phyloP scores from a whole-genome alignment of 805 yeast species.

The Candida tallmaniae region DNA sequence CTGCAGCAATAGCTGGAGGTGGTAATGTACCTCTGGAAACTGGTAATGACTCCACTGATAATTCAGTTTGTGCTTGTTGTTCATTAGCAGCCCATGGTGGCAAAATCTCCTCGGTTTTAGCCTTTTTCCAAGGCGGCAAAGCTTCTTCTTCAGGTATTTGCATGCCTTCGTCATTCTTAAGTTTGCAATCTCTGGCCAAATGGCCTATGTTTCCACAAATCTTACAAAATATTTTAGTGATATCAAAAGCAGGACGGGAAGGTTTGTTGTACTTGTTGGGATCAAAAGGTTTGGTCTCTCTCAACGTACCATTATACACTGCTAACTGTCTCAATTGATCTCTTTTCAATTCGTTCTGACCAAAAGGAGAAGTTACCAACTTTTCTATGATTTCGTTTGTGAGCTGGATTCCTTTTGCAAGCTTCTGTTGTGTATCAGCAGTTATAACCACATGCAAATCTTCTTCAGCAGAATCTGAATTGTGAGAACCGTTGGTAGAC shows the following conservation, averaged over 20 bases:
- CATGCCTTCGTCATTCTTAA: slow-evolving; percentile 25
- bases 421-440: slow-evolving; percentile 74
- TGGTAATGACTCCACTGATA: slow-evolving; percentile 13
- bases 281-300: slow-evolving; percentile 65
- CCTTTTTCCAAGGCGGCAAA: slow-evolving; percentile 25
- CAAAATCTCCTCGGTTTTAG: slow-evolving; percentile 15
- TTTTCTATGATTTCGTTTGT: slow-evolving; percentile 74
- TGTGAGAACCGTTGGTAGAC: slow-evolving; percentile 40
- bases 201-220: slow-evolving; percentile 84
- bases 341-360: slow-evolving; percentile 86
- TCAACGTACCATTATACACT: slow-evolving; percentile 85
- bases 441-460: slow-evolving; percentile 85
- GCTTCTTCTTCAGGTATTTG: slow-evolving; percentile 6
- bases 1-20: slow-evolving; percentile 10
- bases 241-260: slow-evolving; percentile 33
- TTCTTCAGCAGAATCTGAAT: slow-evolving; percentile 40
- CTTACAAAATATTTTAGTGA: slow-evolving; percentile 59
- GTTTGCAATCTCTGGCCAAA: slow-evolving; percentile 79
- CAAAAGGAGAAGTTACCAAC: slow-evolving; percentile 87
- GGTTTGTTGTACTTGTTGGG: slow-evolving; percentile 19
- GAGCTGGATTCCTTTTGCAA: slow-evolving; percentile 67
- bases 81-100: slow-evolving; percentile 18
- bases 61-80: slow-evolving; percentile 3
- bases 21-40: slow-evolving; percentile 5
- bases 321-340: slow-evolving; percentile 92